Conservation (phyloP, 768 basidiomycete genomes). For the Sistotremastrum niveocremeum region DNA sequence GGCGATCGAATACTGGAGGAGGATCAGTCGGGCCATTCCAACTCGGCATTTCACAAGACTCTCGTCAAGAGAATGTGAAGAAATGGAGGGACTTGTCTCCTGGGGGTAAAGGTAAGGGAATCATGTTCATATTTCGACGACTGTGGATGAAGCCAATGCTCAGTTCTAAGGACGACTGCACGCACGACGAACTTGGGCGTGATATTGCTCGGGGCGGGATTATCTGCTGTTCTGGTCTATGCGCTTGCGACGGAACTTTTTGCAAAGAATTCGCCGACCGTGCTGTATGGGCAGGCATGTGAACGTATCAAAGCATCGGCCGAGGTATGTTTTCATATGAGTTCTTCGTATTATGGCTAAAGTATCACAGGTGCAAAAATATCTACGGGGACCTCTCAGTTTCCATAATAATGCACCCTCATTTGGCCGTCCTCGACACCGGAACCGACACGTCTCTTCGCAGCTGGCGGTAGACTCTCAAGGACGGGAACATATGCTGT, state of each 20-base stretch:
- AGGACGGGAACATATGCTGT: constrained; percentile 72
- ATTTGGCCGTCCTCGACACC: constrained; percentile 60
- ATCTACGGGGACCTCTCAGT: constrained; percentile 49
- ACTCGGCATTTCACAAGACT: constrained; percentile 49
- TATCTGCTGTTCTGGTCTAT: constrained; percentile 64
- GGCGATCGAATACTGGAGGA: constrained; percentile 21
- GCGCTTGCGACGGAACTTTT: constrained; percentile 74
- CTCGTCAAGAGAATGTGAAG: constrained; percentile 41
- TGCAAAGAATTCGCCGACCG: constrained; percentile 80
- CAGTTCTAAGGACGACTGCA: constrained; percentile 41
- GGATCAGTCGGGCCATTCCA: constrained; percentile 70
- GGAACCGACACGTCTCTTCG: constrained; percentile 70
- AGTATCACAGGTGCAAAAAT: constrained; percentile 43
- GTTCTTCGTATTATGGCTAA: neutral
- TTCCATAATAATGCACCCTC: constrained; percentile 81
- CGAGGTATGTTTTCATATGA: constrained; percentile 20
- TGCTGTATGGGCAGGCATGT: constrained; percentile 53
- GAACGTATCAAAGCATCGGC: constrained; percentile 33
- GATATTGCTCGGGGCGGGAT: constrained; percentile 63
- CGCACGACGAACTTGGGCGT: constrained; percentile 38
- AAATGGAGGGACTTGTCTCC: constrained; percentile 73
- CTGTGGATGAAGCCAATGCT: constrained; percentile 36
- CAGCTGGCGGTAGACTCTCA: constrained; percentile 58
- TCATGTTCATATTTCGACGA: constrained; percentile 25
- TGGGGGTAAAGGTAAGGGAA: constrained; percentile 54